These are phyloP conservation scores for Xerocomus potaroensis DNA, from an alignment of 768 basidiomycete genomes.

Conservation along the genomic window DNA sequence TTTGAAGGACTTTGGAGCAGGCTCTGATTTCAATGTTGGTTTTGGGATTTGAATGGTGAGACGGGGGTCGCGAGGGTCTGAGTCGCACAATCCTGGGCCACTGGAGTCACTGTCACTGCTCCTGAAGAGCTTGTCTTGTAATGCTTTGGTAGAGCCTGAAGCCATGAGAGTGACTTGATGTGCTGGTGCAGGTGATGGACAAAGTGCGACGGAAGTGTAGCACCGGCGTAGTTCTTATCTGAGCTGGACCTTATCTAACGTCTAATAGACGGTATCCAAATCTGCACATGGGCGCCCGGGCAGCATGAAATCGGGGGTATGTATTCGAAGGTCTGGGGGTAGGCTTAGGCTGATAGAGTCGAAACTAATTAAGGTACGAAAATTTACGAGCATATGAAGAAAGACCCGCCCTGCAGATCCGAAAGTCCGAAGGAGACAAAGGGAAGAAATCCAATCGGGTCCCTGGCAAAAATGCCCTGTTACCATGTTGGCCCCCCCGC, in stretches of 20 bases:
- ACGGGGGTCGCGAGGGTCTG: conserved; percentile 29
- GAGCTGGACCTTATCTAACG: conserved; percentile 16
- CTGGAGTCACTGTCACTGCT: conserved; percentile 31
- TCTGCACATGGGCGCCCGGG: neutral
- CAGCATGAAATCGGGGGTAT: conserved; percentile 21
- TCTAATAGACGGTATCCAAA: conserved; percentile 16
- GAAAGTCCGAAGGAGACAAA: conserved; percentile 18
- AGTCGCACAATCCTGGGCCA: conserved; percentile 17
- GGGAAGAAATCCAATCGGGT: conserved; percentile 6
- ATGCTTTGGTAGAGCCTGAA: conserved; percentile 49
- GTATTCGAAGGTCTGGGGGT: conserved; percentile 9
- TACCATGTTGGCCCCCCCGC: conserved; percentile 47
- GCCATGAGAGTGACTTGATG: conserved; percentile 32
- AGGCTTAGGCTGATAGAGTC: conserved; percentile 7
- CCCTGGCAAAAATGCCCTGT: conserved; percentile 7
- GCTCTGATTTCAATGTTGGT: conserved; percentile 25
- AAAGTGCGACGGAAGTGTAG: neutral
- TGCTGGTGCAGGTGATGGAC: too few relatives aligned
- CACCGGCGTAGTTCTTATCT: neutral
- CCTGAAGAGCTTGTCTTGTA: conserved; percentile 73
- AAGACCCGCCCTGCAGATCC: conserved; percentile 31
- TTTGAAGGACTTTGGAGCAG: conserved; percentile 46
- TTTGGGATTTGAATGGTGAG: conserved; percentile 76
- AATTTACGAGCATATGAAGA: conserved; percentile 11
- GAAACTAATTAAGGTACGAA: conserved; percentile 17